Evolutionary conservation across 164 flowering plant genomes (phyloP).

Genomic region (Magnolia kwangsiensis): DNA sequence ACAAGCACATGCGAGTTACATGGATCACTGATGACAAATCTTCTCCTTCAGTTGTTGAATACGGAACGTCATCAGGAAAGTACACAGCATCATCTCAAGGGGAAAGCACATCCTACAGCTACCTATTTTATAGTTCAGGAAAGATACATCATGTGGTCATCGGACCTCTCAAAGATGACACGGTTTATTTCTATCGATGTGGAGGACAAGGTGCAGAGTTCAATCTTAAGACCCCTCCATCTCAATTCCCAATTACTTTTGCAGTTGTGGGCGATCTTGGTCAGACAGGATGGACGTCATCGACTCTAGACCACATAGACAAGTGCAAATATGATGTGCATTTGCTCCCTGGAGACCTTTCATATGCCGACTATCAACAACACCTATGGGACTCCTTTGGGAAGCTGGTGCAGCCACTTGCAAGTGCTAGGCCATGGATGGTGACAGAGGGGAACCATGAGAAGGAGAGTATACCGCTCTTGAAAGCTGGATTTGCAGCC

Average conservation of each 20-base stretch:
- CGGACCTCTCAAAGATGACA: constrained; percentile 71
- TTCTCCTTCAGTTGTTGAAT: constrained; percentile 70
- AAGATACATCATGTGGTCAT: constrained; percentile 88
- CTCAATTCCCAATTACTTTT: constrained; percentile 73
- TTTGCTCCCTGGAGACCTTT: constrained; percentile 90
- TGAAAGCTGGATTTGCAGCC: constrained; percentile 58
- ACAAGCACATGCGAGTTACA: constrained; percentile 67
- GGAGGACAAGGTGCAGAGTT: constrained; percentile 83
- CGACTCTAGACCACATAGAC: constrained; percentile 80
- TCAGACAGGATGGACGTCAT: constrained; percentile 91
- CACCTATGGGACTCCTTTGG: constrained; percentile 88
- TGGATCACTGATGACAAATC: constrained; percentile 64
- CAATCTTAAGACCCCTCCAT: constrained; percentile 85
- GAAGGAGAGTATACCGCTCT: constrained; percentile 60
- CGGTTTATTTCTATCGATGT: constrained; percentile 72
- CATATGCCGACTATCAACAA: constrained; percentile 90
- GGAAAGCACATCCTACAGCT: constrained; percentile 72
- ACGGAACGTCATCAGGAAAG: constrained; percentile 62
- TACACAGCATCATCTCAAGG: constrained; percentile 50
- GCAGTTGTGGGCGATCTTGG: constrained; percentile 95
- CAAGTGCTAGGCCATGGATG: constrained; percentile 97
- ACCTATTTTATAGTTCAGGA: constrained; percentile 74
- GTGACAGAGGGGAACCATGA: constrained; percentile 97
- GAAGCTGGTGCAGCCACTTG: constrained; percentile 84
- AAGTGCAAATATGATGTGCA: constrained; percentile 78